A percentile compares a stretch with the other conserved stretches of the same genome.
phyloP scores from a whole-genome alignment of 1,284 basidiomycete genomes.

The Golubevia pallescens region DNA sequence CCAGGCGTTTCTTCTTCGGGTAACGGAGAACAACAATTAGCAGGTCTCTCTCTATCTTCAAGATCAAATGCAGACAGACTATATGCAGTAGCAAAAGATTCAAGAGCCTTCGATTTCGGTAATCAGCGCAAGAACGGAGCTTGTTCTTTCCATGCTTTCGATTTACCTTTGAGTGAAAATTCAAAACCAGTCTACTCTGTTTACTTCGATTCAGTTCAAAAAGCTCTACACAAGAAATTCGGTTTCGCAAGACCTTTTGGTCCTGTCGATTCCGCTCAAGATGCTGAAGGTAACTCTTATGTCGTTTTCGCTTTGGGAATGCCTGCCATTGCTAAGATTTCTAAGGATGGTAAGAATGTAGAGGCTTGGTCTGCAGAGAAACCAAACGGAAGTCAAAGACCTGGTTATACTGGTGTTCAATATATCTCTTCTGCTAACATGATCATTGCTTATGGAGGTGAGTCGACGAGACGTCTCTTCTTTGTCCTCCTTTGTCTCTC shows the following conservation, averaged over 20 bases:
- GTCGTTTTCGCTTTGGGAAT: conserved; percentile 54
- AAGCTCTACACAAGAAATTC: conserved; percentile 21
- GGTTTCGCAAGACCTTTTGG: conserved; percentile 48
- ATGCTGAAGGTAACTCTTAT: conserved; percentile 52
- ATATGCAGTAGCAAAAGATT: conserved; percentile 52
- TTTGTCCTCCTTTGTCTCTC: background rate
- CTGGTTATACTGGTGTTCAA: conserved; percentile 52
- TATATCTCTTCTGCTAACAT: conserved; percentile 38
- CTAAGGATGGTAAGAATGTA: conserved; percentile 31
- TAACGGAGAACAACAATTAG: conserved; percentile 52
- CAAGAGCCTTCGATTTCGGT: conserved; percentile 41
- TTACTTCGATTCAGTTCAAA: conserved; percentile 37
- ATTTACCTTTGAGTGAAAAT: conserved; percentile 32
- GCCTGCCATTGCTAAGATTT: conserved; percentile 54
- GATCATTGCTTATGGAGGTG: conserved; percentile 44
- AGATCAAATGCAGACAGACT: conserved; percentile 33
- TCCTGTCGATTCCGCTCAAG: conserved; percentile 50
- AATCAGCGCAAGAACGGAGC: conserved; percentile 36
- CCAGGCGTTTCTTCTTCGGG: conserved; percentile 39
- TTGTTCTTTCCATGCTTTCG: conserved; percentile 51
- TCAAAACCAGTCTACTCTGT: conserved; percentile 41
- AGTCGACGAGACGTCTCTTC: background rate
- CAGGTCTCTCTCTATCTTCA: conserved; percentile 41
- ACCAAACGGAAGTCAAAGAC: conserved; percentile 44
- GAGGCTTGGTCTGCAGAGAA: conserved; percentile 33